Percentiles rank a stretch among this genome's conserved stretches.
These are phyloP conservation scores for Thielaviopsis ethacetica DNA, from an alignment of 2,329 filamentous ascomycete species.

Conservation along the genomic window DNA sequence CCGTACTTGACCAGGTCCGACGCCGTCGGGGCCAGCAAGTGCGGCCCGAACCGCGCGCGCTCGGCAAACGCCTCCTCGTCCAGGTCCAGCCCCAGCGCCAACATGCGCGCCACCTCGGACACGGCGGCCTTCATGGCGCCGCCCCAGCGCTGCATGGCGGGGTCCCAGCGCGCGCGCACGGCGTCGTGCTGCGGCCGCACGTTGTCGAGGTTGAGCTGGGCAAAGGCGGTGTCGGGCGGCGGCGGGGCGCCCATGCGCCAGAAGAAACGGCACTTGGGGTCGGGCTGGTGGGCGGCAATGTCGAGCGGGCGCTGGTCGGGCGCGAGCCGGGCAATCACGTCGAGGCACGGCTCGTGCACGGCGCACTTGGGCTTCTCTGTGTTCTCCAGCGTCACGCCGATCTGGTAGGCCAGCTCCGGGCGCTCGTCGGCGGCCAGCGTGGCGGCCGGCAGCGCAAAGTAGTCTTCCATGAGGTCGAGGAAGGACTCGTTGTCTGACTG, in stretches of 20 bases:
- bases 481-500: slow-evolving; percentile 39
- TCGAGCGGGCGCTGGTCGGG: slow-evolving; percentile 41
- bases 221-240: slow-evolving; percentile 32
- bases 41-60: slow-evolving; percentile 41
- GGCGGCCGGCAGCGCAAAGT: slow-evolving; percentile 40
- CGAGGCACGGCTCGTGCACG: slow-evolving; percentile 42
- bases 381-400: slow-evolving; percentile 45
- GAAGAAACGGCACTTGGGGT: slow-evolving; percentile 48
- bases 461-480: slow-evolving; percentile 47
- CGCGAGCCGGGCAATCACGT: slow-evolving; percentile 36
- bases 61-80: slow-evolving; percentile 35
- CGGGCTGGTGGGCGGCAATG: slow-evolving; percentile 37
- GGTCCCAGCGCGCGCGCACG: slow-evolving; percentile 34
- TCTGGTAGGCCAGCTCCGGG: slow-evolving; percentile 41
- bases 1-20: slow-evolving; percentile 40
- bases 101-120: slow-evolving; percentile 40
- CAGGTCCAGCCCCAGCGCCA: slow-evolving; percentile 38
- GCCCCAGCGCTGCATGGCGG: slow-evolving; percentile 41
- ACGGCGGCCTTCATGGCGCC: slow-evolving; percentile 43
- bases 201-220: slow-evolving; percentile 37
- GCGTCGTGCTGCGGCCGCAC: slow-evolving; percentile 33
- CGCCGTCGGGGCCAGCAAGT: slow-evolving; percentile 43
- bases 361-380: slow-evolving; percentile 49
- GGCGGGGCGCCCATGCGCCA: slow-evolving; percentile 41
- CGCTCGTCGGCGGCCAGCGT: slow-evolving; percentile 34